Evolutionary conservation across 164 flowering plant species (phyloP).

Genomic region (Santalum album): DNA sequence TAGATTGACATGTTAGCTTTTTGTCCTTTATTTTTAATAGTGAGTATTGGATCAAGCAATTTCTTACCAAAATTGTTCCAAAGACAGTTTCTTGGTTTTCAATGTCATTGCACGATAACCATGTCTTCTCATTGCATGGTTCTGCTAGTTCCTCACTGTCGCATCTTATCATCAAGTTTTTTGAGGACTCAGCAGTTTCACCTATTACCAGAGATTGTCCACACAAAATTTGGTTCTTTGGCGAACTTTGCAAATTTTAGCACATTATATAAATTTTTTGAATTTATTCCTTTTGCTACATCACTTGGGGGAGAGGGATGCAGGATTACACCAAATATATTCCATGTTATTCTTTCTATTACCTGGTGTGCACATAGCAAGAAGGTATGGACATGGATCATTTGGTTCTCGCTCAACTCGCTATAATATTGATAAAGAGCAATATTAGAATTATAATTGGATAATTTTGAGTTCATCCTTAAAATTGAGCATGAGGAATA

Average conservation of each 20-base stretch:
- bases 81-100: slow-evolving; percentile 37
- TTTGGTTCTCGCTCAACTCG: slow-evolving; percentile 29
- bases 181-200: slow-evolving; percentile 17
- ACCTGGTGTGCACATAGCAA: slow-evolving; percentile 54
- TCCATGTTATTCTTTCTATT: not conserved
- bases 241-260: too few species aligned
- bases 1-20: not conserved
- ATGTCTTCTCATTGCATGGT: slow-evolving; percentile 25
- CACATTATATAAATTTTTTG: too few species aligned
- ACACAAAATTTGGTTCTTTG: too few species aligned
- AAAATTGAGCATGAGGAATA: not conserved
- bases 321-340: too few species aligned
- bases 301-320: too few species aligned
- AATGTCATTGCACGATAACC: slow-evolving; percentile 23
- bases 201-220: slow-evolving; percentile 9
- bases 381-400: slow-evolving; percentile 50
- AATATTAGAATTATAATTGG: not conserved
- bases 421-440: slow-evolving; percentile 15
- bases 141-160: slow-evolving; percentile 12
- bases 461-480: too few species aligned
- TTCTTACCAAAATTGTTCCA: slow-evolving; percentile 50
- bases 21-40: too few species aligned
- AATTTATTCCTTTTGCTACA: slow-evolving; percentile 13
- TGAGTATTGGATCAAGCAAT: not conserved
- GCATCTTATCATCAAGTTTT: slow-evolving; percentile 13